These are phyloP conservation scores for Moesziomyces antarcticus DNA, from an alignment of 1,284 basidiomycete genomes.

Conservation along the genomic window DNA sequence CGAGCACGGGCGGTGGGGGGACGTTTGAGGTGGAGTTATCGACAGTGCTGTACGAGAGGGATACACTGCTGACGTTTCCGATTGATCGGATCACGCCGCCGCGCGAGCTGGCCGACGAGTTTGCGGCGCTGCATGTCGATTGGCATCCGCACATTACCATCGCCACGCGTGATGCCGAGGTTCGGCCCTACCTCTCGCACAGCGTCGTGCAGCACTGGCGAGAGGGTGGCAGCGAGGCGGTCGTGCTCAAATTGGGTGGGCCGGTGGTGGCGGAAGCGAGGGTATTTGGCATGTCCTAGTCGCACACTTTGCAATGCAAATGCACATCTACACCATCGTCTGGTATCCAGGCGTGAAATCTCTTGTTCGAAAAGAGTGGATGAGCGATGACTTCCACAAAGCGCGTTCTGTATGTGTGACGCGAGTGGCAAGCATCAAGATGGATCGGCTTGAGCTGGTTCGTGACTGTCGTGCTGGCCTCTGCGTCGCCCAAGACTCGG, in stretches of 20 bases:
- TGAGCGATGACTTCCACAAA: too few species aligned
- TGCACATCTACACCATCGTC: too few species aligned
- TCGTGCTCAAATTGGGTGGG: not conserved
- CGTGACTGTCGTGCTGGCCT: too few species aligned
- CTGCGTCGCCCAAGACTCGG: too few species aligned
- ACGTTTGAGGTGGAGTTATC: constrained; percentile 10
- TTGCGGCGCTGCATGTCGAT: constrained; percentile 47
- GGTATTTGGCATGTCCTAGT: constrained; percentile 24
- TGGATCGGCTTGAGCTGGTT: too few species aligned
- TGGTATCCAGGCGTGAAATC: too few species aligned
- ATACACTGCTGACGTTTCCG: constrained; percentile 12
- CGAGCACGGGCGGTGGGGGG: too few species aligned
- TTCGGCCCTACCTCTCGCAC: constrained; percentile 80
- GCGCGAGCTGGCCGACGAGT: not conserved
- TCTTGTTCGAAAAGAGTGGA: too few species aligned
- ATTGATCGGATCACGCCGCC: constrained; percentile 6
- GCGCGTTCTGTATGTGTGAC: too few species aligned
- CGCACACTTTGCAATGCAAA: too few species aligned
- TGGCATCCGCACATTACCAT: constrained; percentile 83
- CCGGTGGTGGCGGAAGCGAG: constrained; percentile 7
- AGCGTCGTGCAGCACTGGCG: constrained; percentile 70
- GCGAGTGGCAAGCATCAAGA: too few species aligned
- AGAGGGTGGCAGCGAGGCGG: too few species aligned
- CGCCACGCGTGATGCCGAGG: constrained; percentile 75
- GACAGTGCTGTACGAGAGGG: constrained; percentile 14